These are phyloP conservation scores for Boletus reticuloceps DNA, from an alignment of 768 basidiomycete genomes.

Conservation along the genomic window DNA sequence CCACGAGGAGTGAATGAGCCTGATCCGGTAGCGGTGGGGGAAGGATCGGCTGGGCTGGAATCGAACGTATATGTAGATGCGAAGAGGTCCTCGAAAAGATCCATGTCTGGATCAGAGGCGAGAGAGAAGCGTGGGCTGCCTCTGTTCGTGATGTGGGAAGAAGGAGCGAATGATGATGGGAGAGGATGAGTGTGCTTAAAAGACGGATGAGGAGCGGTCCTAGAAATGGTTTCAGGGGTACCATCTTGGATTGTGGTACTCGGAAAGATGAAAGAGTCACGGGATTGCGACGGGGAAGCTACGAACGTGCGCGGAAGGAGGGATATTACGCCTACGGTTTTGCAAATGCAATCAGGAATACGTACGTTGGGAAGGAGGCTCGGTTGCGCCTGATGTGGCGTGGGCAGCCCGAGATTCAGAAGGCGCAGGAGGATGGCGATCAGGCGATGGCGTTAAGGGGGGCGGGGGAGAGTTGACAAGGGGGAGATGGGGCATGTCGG, in stretches of 20 bases:
- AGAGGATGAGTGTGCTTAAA: slow-evolving; percentile 15
- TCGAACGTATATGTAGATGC: slow-evolving; percentile 31
- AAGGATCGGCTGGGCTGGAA: slow-evolving; percentile 12
- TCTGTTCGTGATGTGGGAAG: slow-evolving; percentile 18
- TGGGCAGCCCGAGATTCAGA: slow-evolving; percentile 2
- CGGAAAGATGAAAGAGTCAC: slow-evolving; percentile 42
- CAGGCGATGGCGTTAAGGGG: not conserved
- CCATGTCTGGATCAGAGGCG: slow-evolving; percentile 23
- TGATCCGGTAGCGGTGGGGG: slow-evolving; percentile 5
- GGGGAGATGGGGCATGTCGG: slow-evolving; percentile 29
- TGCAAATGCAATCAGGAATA: slow-evolving; percentile 4
- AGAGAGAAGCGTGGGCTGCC: slow-evolving; percentile 26
- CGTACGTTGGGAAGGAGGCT: slow-evolving; percentile 26
- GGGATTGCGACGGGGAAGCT: slow-evolving; percentile 23
- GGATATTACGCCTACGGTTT: slow-evolving; percentile 10
- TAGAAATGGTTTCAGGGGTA: slow-evolving; percentile 23
- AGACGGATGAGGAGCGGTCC: slow-evolving; percentile 6
- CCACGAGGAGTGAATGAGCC: slow-evolving; percentile 23
- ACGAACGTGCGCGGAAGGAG: slow-evolving; percentile 21
- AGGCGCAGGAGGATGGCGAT: not conserved
- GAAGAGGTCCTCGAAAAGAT: slow-evolving; percentile 24
- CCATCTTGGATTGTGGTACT: slow-evolving; percentile 21
- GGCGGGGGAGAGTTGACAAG: not conserved
- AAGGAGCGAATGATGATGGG: slow-evolving; percentile 26
- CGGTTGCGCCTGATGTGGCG: slow-evolving; percentile 18